Evolutionary conservation across 441 rosid species (phyloP).

Genomic region (Gossypium davidsonii): DNA sequence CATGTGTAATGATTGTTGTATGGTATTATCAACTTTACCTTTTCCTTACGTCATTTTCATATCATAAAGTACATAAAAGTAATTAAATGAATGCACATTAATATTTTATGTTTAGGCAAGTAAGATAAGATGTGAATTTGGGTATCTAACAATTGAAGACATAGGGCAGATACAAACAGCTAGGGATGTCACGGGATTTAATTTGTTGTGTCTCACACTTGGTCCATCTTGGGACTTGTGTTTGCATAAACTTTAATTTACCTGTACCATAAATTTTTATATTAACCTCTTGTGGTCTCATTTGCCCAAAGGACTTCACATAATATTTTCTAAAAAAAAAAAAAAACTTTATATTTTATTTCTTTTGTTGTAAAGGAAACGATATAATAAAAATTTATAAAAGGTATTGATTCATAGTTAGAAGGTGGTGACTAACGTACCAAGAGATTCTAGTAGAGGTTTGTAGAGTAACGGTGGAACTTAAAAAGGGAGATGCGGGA

Average conservation of each 20-base stretch:
- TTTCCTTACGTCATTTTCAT: conserved; percentile 18
- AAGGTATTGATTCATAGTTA: too few species aligned
- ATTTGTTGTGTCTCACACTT: background rate
- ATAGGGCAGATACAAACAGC: background rate
- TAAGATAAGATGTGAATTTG: background rate
- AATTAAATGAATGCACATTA: background rate
- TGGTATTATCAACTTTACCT: background rate
- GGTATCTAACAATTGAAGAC: background rate
- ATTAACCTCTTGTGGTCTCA: too few species aligned
- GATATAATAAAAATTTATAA: too few species aligned
- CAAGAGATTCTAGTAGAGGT: too few species aligned
- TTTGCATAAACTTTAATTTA: background rate
- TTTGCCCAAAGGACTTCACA: too few species aligned
- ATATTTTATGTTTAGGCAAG: background rate
- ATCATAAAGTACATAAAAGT: background rate
- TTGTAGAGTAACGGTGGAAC: too few species aligned
- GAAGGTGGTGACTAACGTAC: too few species aligned
- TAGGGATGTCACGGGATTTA: conserved; percentile 18
- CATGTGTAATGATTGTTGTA: too few species aligned
- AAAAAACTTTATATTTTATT: too few species aligned
- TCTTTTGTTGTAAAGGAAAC: too few species aligned
- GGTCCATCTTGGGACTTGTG: background rate
- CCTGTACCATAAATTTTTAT: background rate
- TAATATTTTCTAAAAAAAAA: too few species aligned
- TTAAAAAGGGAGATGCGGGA: too few species aligned